Base-by-base conservation (phyloP, 192 early-diverging fungal genomes). In the Coemansia sp. region DNA sequence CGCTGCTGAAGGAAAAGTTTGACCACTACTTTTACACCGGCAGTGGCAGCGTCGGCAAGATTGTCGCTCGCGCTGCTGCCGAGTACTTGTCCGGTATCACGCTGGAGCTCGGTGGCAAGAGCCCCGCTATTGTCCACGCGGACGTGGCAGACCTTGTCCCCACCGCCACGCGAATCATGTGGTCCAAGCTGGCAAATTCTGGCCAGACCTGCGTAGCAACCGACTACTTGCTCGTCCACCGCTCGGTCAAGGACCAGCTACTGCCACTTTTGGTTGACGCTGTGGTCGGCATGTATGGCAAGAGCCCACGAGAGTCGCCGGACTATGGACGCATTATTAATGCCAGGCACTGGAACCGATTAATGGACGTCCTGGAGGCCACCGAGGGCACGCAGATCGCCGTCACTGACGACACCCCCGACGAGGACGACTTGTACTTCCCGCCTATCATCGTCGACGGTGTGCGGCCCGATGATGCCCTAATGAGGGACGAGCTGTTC, bases 21-120 rank as follows among this genome's bases (percentile, higher is more conserved):
- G 93, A 98, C 74, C 88, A 93, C 70, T 95, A 93, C 63, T 92
- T 92, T 58, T 98, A 93, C 76, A 98, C 96, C 0, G 96, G 96
- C 54, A 89, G 83, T 64, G 85, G 85, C 9, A 37, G 54, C 14
- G 89, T 98, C 29, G 96, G 88, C 36, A 89, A 86, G 62, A 84
- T 95, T 26, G 83, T 97, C 22, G 91, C 91, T 82, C 37, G 44
- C 14, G 94, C 94, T 19, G 94, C 94, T 21, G 87, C 90, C 15
- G 88, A 94, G 68, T 74, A 92, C 48, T 83, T 95, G 38, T 91
- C 94, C 4, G 87, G 89, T n/a, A 89, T 93, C 5, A 87, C 91
- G 37, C 84, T 98, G 37, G 96, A 97, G 77, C 86, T 98, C 21
- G 96, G 96, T 43, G 96, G 96, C 21, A 98, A 98, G 71, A 82